Percentiles rank a stretch among this genome's conserved stretches.
phyloP scores from a whole-genome alignment of 129 eudicot genomes.

The Lactuca saligna region DNA sequence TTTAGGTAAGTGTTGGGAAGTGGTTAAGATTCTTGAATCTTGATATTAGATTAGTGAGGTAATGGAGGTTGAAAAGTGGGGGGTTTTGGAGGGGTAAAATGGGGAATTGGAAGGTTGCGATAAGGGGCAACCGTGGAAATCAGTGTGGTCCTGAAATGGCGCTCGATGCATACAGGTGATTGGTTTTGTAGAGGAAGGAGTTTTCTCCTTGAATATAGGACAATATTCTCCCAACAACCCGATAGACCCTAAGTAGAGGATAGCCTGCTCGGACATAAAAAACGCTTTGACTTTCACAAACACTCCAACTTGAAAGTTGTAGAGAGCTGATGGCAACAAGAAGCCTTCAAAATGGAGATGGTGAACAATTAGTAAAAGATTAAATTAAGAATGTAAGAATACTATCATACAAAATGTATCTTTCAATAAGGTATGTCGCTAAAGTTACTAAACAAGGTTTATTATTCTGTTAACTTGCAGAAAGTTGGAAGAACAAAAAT shows the following conservation, averaged over 20 bases:
- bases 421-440: too few species aligned
- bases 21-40: neutral
- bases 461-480: neutral
- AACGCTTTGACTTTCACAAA: constrained; percentile 31
- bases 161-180: constrained; percentile 65
- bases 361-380: neutral
- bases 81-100: neutral
- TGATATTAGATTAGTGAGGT: constrained; percentile 22
- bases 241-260: constrained; percentile 50
- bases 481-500: neutral
- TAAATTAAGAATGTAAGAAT: neutral
- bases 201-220: constrained; percentile 48
- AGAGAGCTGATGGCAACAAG: constrained; percentile 21
- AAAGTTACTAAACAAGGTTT: neutral
- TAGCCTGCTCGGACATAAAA: constrained; percentile 81
- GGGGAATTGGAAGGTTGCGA: constrained; percentile 34
- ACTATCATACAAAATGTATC: too few species aligned
- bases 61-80: constrained; percentile 1
- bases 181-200: constrained; percentile 31
- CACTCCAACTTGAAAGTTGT: constrained; percentile 30
- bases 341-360: neutral
- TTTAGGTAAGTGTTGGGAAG: constrained; percentile 7
- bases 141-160: constrained; percentile 33
- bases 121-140: constrained; percentile 42
- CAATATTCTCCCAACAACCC: constrained; percentile 83